phyloP scores from a whole-genome alignment of 2,329 filamentous ascomycete genomes.

The Fusarium verticillioides region DNA sequence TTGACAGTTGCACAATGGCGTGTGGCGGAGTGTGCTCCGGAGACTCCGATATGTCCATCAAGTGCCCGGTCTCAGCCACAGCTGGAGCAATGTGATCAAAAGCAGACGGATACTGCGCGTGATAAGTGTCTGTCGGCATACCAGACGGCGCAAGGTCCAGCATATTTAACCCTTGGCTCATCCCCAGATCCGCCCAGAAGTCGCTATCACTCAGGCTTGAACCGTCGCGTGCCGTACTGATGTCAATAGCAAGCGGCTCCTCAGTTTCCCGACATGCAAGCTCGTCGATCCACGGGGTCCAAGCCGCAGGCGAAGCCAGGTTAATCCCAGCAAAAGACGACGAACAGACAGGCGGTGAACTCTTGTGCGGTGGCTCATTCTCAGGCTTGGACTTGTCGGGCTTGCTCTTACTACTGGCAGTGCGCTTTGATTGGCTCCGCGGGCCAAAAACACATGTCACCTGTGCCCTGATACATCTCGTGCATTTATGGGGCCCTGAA shows the following conservation, averaged over 20 bases:
- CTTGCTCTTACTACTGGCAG: background rate
- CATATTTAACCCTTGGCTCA: background rate
- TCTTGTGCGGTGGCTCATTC: rapidly evolving
- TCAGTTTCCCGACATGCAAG: rapidly evolving
- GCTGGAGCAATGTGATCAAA: background rate
- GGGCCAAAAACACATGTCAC: background rate
- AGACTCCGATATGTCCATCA: background rate
- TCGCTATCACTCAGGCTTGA: background rate
- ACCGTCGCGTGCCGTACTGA: background rate
- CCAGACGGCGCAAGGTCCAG: background rate
- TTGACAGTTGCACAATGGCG: background rate
- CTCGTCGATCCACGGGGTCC: background rate
- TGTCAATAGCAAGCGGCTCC: background rate
- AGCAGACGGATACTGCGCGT: background rate
- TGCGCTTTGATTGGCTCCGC: background rate
- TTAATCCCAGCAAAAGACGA: background rate
- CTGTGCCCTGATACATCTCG: conserved; percentile 1
- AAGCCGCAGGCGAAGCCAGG: background rate
- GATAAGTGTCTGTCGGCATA: background rate
- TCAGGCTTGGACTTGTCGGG: background rate
- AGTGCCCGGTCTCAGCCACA: background rate
- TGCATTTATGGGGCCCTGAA: background rate
- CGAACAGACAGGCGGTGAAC: background rate
- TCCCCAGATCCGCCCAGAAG: background rate
- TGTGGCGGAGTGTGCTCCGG: background rate